phyloP scores from a whole-genome alignment of 257 asterid genomes.

The Solanum pinnatisectum region DNA sequence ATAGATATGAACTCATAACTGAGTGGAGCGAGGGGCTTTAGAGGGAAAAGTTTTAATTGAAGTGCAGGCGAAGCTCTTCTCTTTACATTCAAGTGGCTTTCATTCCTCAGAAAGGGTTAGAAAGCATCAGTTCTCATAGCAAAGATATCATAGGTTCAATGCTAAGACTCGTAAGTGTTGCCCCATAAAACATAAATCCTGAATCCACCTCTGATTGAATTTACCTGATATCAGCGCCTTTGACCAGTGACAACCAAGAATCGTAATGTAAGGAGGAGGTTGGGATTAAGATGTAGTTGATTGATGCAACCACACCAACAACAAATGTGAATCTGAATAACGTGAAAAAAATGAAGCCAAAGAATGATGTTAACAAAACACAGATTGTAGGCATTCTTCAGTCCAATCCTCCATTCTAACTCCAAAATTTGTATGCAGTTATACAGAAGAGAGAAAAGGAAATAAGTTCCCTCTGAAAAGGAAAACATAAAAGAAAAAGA shows the following conservation, averaged over 20 bases:
- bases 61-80: too few relatives aligned
- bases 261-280: background rate
- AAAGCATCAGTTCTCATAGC: too few relatives aligned
- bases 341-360: background rate
- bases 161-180: background rate
- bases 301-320: background rate
- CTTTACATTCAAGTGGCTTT: too few relatives aligned
- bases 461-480: background rate
- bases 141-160: too few relatives aligned
- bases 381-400: background rate
- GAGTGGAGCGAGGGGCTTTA: too few relatives aligned
- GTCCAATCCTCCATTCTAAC: background rate
- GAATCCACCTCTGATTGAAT: background rate
- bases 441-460: background rate
- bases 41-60: too few relatives aligned
- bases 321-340: background rate
- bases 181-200: background rate
- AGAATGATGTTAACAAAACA: background rate
- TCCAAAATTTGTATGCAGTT: background rate
- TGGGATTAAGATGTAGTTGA: background rate
- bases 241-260: background rate
- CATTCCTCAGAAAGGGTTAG: too few relatives aligned
- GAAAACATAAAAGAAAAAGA: background rate
- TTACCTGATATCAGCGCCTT: background rate
- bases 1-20: too few relatives aligned